Base-by-base conservation (phyloP, 2,329 filamentous ascomycete species). In the Nigrospora osmanthi region DNA sequence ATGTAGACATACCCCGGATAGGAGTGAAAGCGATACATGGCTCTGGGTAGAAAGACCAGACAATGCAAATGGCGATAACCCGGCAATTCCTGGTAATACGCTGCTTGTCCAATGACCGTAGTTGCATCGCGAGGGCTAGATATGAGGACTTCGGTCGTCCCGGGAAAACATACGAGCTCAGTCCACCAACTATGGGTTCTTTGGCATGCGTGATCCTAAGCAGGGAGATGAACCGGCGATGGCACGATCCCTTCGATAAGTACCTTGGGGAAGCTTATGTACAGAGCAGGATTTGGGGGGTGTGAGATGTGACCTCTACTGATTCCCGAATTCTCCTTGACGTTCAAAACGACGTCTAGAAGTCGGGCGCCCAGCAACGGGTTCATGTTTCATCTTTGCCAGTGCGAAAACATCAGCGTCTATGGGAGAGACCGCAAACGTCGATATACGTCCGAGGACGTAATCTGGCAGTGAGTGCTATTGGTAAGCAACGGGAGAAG, bases 301-400 rank as follows among this genome's bases (percentile, higher is more conserved):
- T 23, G 3, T 31, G 40, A 48, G 38, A 73, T 76, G 72, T 76
- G 65, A 70, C 73, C 75, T 75, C 73, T 74, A 72, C 73, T 75
- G 72, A 77, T 76, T 76, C 73, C 73, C 72, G 68, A 61, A 65
- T 64, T 70, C 54, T 76, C 73, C 62, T 63, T 49, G 67, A 75
- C 55, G 60, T 65, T 64, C 71, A 75, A 72, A 67, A 76, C 72
- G 73, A 72, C 63, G 60, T 72, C 72, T 76, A 67, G 61, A 73
- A 70, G 58, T 63, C 67, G 68, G 71, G 73, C 71, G 72, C 73
- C 72, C 72, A 76, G 73, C 72, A 75, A 73, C 64, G 72, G 73
- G 73, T 68, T 50, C 49, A 59, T 57, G n/a, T 54, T 69, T 58
- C 32, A 59, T 76, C 68, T 75, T 64, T 75, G 73, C 73, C 74